Evolutionary conservation across 1,139 yeast species (phyloP), one percentile per base, ranked within the genome.

Genomic region (Debaryomycetaceae sp.): DNA sequence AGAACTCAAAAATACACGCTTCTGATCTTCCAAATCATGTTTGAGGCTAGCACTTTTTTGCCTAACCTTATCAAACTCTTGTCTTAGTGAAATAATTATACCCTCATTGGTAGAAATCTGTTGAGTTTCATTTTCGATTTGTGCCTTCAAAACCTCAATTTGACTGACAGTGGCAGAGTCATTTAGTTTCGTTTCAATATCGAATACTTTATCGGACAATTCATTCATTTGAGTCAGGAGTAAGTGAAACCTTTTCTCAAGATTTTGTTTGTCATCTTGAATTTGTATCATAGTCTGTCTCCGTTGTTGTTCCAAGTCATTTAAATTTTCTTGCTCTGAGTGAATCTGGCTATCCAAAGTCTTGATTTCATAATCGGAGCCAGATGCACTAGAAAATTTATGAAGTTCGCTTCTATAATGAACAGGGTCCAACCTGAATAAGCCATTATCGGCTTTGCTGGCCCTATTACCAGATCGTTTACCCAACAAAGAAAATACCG

Each of bases 361-460:
- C 31, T 43, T 46, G 29, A 56, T 47, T 18, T 58, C 51, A 40
- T 45, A 56, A 2, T 53, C 49, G 30, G 48, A 49, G 2, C 55
- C 47, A 11, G 52, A 49, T 6, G 48, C 41, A n/a, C 57, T 58
- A 24, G 67, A 56, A 42, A 71, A 60, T 43, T 68, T 71, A 17
- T 58, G 58, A 2, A 63, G 52, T 6, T 55, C 65, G 24, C 55
- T 54, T 35, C 49, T 47, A 41, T 67, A 79, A 47, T 61, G 65
- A 5, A 83, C 62, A 0, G 95, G 91, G 57, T 85, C 87, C 15
- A 75, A 65, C 44, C 78, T 68, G 16, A 79, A 69, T 2, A 75
- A 70, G 1, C 75, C 72, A 18, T 67, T 68, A 35, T 55, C 51
- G 17, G 59, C 62, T 40, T 60, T 55, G 8, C 62, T 52, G 36